These are phyloP conservation scores for Neurospora sp. DNA, from an alignment of 2,329 filamentous ascomycete species.

Conservation along the genomic window DNA sequence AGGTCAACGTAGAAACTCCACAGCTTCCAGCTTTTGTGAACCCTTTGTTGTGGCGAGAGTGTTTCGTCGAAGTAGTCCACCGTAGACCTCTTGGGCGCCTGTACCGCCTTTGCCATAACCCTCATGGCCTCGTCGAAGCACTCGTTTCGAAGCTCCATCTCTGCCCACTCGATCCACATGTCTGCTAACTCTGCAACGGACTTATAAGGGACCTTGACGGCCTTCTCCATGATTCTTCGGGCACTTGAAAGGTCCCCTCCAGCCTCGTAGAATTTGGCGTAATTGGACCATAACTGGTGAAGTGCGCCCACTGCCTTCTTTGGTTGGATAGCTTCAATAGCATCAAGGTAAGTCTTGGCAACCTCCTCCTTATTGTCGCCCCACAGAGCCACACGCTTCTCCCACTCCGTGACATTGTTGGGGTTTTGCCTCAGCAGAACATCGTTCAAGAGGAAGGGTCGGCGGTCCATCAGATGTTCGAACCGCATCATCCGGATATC, in stretches of 20 bases:
- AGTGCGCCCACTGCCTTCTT: conserved; percentile 92
- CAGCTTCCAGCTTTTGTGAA: conserved; percentile 98
- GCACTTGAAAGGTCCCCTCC: conserved; percentile 78
- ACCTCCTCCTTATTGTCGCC: conserved; percentile 85
- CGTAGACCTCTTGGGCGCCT: conserved; percentile 92
- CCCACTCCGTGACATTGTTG: conserved; percentile 93
- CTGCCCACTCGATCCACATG: conserved; percentile 98
- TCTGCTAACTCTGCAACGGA: conserved; percentile 94
- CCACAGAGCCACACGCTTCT: conserved; percentile 93
- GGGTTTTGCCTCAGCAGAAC: conserved; percentile 92
- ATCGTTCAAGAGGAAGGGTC: conserved; percentile 93
- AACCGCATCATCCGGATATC: conserved; percentile 98
- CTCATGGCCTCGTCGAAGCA: conserved; percentile 91
- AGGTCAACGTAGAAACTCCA: conserved; percentile 99
- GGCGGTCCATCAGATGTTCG: conserved; percentile 93
- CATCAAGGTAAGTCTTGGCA: conserved; percentile 88
- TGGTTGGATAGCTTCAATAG: conserved; percentile 84
- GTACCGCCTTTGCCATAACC: conserved; percentile 95
- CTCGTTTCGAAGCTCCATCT: conserved; percentile 92
- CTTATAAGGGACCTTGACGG: conserved; percentile 95
- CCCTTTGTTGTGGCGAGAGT: conserved; percentile 84
- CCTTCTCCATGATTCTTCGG: conserved; percentile 92
- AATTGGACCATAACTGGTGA: conserved; percentile 91
- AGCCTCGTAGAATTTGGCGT: conserved; percentile 92
- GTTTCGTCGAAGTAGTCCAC: conserved; percentile 99